Conservation (phyloP, 345 rosid genomes). For the Pugionium dolabratum region DNA sequence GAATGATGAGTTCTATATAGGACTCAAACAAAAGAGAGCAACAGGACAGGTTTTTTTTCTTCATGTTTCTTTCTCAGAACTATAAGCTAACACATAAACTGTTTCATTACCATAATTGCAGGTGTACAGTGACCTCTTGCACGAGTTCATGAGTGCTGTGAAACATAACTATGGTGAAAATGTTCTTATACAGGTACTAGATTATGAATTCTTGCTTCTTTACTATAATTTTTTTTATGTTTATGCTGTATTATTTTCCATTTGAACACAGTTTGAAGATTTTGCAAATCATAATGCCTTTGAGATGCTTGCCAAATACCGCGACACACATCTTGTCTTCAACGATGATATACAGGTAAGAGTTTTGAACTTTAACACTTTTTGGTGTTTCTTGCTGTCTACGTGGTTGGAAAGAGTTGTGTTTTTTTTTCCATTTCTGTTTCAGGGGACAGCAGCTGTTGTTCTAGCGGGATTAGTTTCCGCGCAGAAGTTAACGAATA, state of each 20-base stretch:
- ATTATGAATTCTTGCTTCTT: conserved; percentile 7
- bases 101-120: conserved; percentile 31
- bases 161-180: conserved; percentile 93
- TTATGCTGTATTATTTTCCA: conserved; percentile 1
- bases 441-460: conserved; percentile 93
- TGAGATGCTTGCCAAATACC: conserved; percentile 71
- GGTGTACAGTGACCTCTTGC: conserved; percentile 78
- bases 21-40: conserved; percentile 76
- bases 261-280: conserved; percentile 77
- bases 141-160: conserved; percentile 87
- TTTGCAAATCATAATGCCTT: conserved; percentile 98
- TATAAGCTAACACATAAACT: not conserved
- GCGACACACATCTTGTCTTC: conserved; percentile 84
- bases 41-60: conserved; percentile 61
- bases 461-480: conserved; percentile 89
- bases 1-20: conserved; percentile 86
- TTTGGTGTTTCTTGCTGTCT: conserved; percentile 3
- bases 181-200: conserved; percentile 73
- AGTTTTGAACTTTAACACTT: not conserved
- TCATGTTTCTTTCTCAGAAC: no score
- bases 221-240: not conserved
- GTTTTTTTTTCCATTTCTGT: conserved; percentile 4
- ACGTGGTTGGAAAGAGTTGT: not conserved
- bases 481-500: conserved; percentile 67
- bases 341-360: conserved; percentile 93